Conservation (phyloP, 2,329 filamentous ascomycete genomes). For the Sporothrix brunneoviolacea region DNA sequence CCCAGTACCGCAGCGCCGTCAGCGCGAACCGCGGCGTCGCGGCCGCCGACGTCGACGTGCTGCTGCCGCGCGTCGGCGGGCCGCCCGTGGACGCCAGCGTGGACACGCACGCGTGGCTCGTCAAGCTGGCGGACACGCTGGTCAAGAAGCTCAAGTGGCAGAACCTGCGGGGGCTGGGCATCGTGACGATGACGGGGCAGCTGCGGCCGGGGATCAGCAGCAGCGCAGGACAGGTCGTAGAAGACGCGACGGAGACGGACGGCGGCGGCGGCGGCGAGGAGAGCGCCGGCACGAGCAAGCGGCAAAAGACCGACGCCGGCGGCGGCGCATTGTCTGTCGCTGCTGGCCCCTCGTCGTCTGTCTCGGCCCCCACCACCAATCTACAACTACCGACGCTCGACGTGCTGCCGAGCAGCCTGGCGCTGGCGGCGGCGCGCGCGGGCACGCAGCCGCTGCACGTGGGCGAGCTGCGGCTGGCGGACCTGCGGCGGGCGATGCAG, state of each 20-base stretch:
- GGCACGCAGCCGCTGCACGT: constrained; percentile 87
- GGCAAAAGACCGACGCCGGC: constrained; percentile 38
- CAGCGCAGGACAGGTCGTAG: constrained; percentile 19
- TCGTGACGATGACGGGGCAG: constrained; percentile 85
- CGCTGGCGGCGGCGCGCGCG: constrained; percentile 53
- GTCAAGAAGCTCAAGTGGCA: constrained; percentile 91
- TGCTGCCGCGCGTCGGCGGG: constrained; percentile 67
- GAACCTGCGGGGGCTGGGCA: constrained; percentile 78
- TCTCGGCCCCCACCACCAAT: constrained; percentile 16
- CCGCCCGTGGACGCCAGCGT: constrained; percentile 78
- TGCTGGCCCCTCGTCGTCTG: constrained; percentile 18
- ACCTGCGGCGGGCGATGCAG: constrained; percentile 79
- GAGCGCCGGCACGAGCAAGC: constrained; percentile 40
- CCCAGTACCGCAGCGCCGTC: constrained; percentile 70
- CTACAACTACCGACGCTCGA: constrained; percentile 43
- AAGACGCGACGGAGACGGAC: constrained; percentile 18
- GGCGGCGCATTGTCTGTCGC: background rate
- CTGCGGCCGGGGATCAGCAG: constrained; percentile 34
- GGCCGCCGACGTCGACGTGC: constrained; percentile 60
- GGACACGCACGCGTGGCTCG: constrained; percentile 94
- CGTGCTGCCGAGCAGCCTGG: constrained; percentile 39
- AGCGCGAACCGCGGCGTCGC: constrained; percentile 37
- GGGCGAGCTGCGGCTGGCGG: constrained; percentile 82
- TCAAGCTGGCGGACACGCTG: constrained; percentile 78
- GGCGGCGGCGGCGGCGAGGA: constrained; percentile 22